phyloP scores from a whole-genome alignment of 2,329 filamentous ascomycete species.

The Phialocephala sp. region DNA sequence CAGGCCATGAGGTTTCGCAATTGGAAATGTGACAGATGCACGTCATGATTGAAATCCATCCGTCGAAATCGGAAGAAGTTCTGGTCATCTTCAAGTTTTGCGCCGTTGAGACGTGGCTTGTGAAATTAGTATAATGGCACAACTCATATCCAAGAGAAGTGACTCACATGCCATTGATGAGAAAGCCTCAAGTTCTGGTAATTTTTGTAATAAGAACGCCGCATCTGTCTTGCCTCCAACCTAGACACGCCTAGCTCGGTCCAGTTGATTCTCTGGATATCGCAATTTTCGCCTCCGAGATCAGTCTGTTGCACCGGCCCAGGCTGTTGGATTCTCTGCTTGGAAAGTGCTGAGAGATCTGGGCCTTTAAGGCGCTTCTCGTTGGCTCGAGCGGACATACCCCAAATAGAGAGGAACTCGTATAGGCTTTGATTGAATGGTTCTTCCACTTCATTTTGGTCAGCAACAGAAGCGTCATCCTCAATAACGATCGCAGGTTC shows the following conservation, averaged over 20 bases:
- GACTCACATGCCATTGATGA: conserved; percentile 56
- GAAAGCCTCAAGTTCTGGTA: conserved; percentile 59
- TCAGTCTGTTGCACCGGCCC: conserved; percentile 48
- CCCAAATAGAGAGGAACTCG: conserved; percentile 59
- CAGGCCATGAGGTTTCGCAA: conserved; percentile 66
- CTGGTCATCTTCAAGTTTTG: conserved; percentile 35
- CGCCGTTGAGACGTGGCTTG: conserved; percentile 31
- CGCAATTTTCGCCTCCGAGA: conserved; percentile 59
- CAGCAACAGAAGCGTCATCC: conserved; percentile 37
- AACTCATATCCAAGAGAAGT: neutral
- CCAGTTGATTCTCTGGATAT: conserved; percentile 68
- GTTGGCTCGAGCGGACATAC: conserved; percentile 4
- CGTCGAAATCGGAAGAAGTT: conserved; percentile 62
- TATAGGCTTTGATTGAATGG: conserved; percentile 54
- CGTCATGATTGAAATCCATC: conserved; percentile 60
- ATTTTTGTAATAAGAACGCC: conserved; percentile 59
- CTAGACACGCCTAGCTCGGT: conserved; percentile 56
- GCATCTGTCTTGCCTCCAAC: conserved; percentile 53
- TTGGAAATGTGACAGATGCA: conserved; percentile 68
- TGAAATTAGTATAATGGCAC: neutral
- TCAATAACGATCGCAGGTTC: conserved; percentile 13
- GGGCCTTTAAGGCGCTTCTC: conserved; percentile 30
- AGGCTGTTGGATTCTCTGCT: conserved; percentile 31
- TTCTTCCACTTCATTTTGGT: conserved; percentile 41
- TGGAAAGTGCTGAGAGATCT: conserved; percentile 25